phyloP scores from a whole-genome alignment of 345 rosid genomes.

The Capsella bursapastoris region DNA sequence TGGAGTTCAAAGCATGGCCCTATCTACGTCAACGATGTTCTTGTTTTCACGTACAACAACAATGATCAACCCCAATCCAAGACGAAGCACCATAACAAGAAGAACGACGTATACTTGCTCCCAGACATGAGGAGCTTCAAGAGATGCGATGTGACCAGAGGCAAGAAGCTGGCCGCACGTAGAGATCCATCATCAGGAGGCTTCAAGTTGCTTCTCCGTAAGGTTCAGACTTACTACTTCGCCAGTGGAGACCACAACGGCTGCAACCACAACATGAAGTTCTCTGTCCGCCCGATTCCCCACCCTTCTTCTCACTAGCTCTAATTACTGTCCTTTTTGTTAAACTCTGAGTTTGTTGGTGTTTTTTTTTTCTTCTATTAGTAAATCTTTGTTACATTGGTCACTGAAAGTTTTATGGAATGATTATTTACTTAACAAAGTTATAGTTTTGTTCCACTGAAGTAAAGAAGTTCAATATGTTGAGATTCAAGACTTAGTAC shows the following conservation, averaged over 20 bases:
- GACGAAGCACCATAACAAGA: background rate
- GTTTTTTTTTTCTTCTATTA: background rate
- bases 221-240: background rate
- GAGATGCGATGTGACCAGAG: slow-evolving; percentile 1
- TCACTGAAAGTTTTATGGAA: background rate
- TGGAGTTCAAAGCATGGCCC: slow-evolving; percentile 3
- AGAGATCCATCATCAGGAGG: slow-evolving; percentile 5
- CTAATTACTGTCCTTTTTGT: background rate
- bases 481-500: background rate
- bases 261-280: slow-evolving; percentile 15
- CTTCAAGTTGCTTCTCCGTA: slow-evolving; percentile 1
- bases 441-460: background rate
- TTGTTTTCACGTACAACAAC: slow-evolving; percentile 12
- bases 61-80: slow-evolving; percentile 6
- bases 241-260: background rate
- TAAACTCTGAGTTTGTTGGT: background rate
- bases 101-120: slow-evolving; percentile 15
- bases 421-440: background rate
- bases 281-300: background rate
- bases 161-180: slow-evolving; percentile 3
- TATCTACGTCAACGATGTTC: slow-evolving; percentile 1
- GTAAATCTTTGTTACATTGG: background rate
- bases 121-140: slow-evolving; percentile 10
- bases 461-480: background rate
- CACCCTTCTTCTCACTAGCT: background rate